Evolutionary conservation across 225 moss, liverwort and hornwort genomes (phyloP).

Genomic region (Pleurozium schreberi): DNA sequence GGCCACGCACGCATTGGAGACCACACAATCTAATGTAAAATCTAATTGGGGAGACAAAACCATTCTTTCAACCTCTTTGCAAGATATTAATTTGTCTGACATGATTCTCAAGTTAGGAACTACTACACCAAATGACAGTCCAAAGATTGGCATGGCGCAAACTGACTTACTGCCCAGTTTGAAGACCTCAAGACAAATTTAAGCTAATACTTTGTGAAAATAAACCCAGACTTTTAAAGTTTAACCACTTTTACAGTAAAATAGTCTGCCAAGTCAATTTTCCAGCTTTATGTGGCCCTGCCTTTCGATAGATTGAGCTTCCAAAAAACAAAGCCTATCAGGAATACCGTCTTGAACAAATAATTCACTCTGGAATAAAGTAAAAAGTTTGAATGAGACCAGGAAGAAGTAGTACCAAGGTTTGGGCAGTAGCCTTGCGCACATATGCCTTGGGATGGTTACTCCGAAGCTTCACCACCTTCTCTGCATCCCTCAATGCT

Average conservation of each 20-base stretch:
- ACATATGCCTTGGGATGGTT: conserved; percentile 54
- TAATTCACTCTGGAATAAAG: not conserved
- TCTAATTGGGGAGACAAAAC: not conserved
- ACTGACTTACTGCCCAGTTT: not conserved
- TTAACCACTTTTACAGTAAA: not conserved
- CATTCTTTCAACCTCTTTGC: not conserved
- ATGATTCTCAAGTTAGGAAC: not conserved
- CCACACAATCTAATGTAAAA: not conserved
- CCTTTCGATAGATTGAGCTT: not conserved
- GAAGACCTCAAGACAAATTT: not conserved
- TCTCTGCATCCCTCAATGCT: conserved; percentile 86
- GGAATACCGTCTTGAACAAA: not conserved
- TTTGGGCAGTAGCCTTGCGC: conserved; percentile 68
- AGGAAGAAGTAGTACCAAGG: conserved; percentile 29
- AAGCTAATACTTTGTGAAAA: not conserved
- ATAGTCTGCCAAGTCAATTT: not conserved
- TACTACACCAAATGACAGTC: not conserved
- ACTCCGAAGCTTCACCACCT: conserved; percentile 56
- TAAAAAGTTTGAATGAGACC: not conserved
- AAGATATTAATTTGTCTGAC: not conserved
- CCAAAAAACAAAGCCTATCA: not conserved
- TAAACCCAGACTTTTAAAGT: not conserved
- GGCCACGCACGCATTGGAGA: not conserved
- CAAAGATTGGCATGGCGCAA: not conserved
- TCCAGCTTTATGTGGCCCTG: not conserved